phyloP scores from a whole-genome alignment of 345 rosid genomes.

The Euclidium syriacum region DNA sequence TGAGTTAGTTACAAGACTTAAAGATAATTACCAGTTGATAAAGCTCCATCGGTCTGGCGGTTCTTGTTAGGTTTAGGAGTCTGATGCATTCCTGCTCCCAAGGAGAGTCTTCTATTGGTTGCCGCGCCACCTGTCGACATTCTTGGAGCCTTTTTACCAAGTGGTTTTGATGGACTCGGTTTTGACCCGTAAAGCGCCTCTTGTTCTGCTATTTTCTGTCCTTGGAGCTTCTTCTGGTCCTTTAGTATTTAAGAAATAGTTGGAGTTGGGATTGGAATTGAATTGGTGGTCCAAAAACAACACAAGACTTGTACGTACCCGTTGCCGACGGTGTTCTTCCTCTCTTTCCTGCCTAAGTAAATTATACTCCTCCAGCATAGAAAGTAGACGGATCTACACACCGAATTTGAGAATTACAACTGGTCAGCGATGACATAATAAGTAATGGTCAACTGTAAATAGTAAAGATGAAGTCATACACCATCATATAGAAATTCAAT shows the following conservation, averaged over 20 bases:
- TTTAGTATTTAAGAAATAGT: constrained; percentile 27
- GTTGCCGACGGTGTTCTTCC: constrained; percentile 81
- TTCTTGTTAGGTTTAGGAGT: constrained; percentile 63
- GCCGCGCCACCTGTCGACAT: constrained; percentile 67
- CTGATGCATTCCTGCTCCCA: constrained; percentile 68
- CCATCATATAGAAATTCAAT: constrained; percentile 83
- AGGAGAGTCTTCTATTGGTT: constrained; percentile 61
- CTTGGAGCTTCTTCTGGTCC: constrained; percentile 99
- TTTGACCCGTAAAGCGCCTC: constrained; percentile 92
- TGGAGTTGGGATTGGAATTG: not conserved
- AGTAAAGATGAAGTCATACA: constrained; percentile 40
- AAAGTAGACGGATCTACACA: constrained; percentile 68
- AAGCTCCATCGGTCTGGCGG: constrained; percentile 43
- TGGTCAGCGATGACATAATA: not conserved
- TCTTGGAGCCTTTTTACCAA: constrained; percentile 66
- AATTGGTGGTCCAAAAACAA: not conserved
- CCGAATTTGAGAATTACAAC: not conserved
- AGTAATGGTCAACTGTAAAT: not conserved
- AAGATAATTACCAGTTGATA: constrained; percentile 54
- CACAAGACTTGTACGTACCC: constrained; percentile 39
- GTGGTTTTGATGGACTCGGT: constrained; percentile 91
- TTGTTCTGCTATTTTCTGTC: constrained; percentile 89
- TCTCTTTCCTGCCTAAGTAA: constrained; percentile 85
- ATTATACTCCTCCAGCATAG: constrained; percentile 87
- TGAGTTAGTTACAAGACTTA: not conserved